These are phyloP conservation scores for Nemania abortiva DNA, from an alignment of 2,329 filamentous ascomycete species.

Conservation along the genomic window DNA sequence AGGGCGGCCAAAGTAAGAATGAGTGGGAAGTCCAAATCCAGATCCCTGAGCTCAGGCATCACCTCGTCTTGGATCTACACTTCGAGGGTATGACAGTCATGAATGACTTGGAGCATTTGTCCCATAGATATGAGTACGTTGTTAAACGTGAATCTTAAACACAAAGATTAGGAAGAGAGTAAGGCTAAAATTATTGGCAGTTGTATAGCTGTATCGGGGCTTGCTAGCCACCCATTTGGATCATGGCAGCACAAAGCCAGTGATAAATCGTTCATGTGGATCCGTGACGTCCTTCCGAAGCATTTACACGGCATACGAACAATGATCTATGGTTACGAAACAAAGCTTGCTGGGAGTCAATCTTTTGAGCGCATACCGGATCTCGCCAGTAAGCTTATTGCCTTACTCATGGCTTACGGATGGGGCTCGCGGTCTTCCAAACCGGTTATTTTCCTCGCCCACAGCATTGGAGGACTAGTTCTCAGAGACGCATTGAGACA, in stretches of 20 bases:
- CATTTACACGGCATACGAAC: constrained; percentile 37
- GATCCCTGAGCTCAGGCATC: neutral
- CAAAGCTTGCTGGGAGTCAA: constrained; percentile 38
- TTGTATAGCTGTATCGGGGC: constrained; percentile 44
- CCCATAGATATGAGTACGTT: constrained; percentile 41
- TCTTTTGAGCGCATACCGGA: constrained; percentile 46
- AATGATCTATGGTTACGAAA: constrained; percentile 47
- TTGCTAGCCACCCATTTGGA: constrained; percentile 45
- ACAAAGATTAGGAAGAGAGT: neutral
- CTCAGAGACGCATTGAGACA: constrained; percentile 43
- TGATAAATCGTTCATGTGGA: constrained; percentile 48
- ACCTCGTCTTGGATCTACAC: constrained; percentile 41
- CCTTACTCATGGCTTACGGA: constrained; percentile 36
- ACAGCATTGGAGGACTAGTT: constrained; percentile 48
- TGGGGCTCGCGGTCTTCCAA: constrained; percentile 38
- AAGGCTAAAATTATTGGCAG: constrained; percentile 18
- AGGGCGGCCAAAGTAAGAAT: constrained; percentile 12
- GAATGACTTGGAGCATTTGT: constrained; percentile 37
- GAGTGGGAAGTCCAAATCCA: constrained; percentile 15
- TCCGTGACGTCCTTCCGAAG: constrained; percentile 44
- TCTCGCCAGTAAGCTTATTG: constrained; percentile 39
- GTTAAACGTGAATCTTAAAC: neutral
- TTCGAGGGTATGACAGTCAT: constrained; percentile 43
- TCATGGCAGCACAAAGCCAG: constrained; percentile 43
- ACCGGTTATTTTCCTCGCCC: constrained; percentile 45